phyloP scores from a whole-genome alignment of 2,329 filamentous ascomycete species.

The Penicillium occitanis region DNA sequence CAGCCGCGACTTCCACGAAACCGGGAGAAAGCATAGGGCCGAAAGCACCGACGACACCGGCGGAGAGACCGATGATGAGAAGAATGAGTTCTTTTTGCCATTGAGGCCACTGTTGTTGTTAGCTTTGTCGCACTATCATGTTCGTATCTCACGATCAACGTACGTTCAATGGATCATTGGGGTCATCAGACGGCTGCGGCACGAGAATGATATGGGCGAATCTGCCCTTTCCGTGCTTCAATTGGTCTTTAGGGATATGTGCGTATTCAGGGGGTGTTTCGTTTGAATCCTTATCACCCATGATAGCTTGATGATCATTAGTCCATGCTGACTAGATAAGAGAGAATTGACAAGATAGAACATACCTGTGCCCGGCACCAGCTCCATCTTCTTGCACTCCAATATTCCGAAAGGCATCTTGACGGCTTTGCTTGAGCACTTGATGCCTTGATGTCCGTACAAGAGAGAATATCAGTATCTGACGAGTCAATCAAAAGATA shows the following conservation, averaged over 20 bases:
- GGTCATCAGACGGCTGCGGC: constrained; percentile 17
- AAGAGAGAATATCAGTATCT: background rate
- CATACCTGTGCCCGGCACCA: constrained; percentile 19
- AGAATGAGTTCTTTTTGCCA: constrained; percentile 19
- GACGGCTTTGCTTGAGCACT: background rate
- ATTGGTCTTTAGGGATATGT: constrained; percentile 9
- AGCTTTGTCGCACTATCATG: background rate
- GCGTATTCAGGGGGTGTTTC: constrained; percentile 15
- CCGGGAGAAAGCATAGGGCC: constrained; percentile 20
- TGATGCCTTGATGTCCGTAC: background rate
- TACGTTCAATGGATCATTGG: constrained; percentile 19
- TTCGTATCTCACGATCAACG: background rate
- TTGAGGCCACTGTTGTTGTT: constrained; percentile 16
- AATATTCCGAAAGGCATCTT: constrained; percentile 20
- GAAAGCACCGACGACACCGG: constrained; percentile 16
- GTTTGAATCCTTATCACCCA: background rate
- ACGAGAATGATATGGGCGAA: constrained; percentile 19
- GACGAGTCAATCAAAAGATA: background rate
- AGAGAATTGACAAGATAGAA: background rate
- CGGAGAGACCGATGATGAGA: constrained; percentile 20
- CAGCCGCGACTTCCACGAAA: constrained; percentile 14
- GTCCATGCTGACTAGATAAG: background rate
- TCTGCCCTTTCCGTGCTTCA: constrained; percentile 14
- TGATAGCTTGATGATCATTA: constrained; percentile 2
- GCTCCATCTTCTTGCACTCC: constrained; percentile 19